Evolutionary conservation across 2,329 filamentous ascomycete genomes (phyloP), one percentile per base, ranked within the genome.

Genomic region (Alternaria sp.): DNA sequence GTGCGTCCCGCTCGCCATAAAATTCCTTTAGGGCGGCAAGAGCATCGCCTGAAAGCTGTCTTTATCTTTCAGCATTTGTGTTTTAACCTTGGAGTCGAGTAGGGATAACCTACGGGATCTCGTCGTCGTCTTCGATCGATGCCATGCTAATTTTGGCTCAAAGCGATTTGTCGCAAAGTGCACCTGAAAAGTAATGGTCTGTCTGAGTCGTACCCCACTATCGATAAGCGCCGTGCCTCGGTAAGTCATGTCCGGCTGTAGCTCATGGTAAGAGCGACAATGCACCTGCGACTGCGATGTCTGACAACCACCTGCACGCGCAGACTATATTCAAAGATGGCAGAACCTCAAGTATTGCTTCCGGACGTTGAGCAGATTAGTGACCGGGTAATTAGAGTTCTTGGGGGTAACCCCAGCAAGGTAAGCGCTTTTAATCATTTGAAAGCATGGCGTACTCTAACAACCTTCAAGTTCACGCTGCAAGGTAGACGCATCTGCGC

Each of bases 331-430:
- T 72, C 65, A 55, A 83, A 66, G 28, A 92, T 91, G 89, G 84
- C 87, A 58, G 80, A 84, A 36, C 84, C 86, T 64, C 84, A 93
- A 7, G 84, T 87, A 28, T 78, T 85, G 18, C 85, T 98, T 14
- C 89, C 89, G 5, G 88, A 90, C 62, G 86, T 97, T 52, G 89
- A 94, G 79, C 88, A 90, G 62, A 84, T 98, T 56, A 94, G 92
- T 74, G 86, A 91, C 20, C 83, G 86, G 14, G 91, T 94, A 45
- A 90, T 97, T 64, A 87, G 95, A 57, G 92, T 99, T 63, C 84
- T 98, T 18, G 95, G 91, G 60, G 93, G 92, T 9, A 99, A 99
- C 79, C 94, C 95, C 12, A 88, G 92, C 74, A 97, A 97, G 83
- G 88, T 89, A 70, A 74, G 79, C 53, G 10, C 36, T 22, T 28